phyloP scores from a whole-genome alignment of 2,329 filamentous ascomycete species.

The Pseudogymnoascus sp. region DNA sequence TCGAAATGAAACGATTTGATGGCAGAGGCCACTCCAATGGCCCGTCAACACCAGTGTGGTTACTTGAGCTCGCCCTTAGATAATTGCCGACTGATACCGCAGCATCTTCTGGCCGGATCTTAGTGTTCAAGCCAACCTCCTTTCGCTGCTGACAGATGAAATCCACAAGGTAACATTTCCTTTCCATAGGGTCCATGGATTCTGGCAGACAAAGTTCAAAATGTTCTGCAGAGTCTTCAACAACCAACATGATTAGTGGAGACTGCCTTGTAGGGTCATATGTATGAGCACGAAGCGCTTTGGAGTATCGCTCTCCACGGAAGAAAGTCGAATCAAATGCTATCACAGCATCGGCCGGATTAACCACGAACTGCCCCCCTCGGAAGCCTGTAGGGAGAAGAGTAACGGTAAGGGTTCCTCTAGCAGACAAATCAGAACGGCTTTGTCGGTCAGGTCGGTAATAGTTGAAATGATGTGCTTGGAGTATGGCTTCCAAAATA shows the following conservation, averaged over 20 bases:
- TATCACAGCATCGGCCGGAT: constrained; percentile 15
- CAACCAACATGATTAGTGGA: constrained; percentile 23
- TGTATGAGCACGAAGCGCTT: constrained; percentile 5
- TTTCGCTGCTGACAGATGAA: constrained; percentile 21
- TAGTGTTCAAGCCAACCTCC: constrained; percentile 19
- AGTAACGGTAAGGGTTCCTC: constrained; percentile 18
- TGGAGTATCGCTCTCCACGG: constrained; percentile 5
- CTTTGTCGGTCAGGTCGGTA: constrained; percentile 22
- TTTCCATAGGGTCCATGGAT: constrained; percentile 16
- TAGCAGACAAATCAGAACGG: constrained; percentile 25
- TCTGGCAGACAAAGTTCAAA: constrained; percentile 24
- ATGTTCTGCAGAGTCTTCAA: constrained; percentile 27
- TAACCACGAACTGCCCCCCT: constrained; percentile 12
- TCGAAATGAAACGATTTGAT: neutral
- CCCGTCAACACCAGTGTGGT: neutral
- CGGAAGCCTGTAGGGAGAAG: constrained; percentile 21
- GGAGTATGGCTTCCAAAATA: constrained; percentile 45
- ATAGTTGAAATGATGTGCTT: constrained; percentile 33
- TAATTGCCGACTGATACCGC: constrained; percentile 22
- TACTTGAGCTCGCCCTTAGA: constrained; percentile 11
- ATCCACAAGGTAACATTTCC: constrained; percentile 21
- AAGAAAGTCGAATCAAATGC: constrained; percentile 14
- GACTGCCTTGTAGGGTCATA: constrained; percentile 13
- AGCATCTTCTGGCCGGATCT: constrained; percentile 19
- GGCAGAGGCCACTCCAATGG: constrained; percentile 16